Percentiles rank a stretch among this genome's conserved stretches.
Conservation (phyloP, 2,329 filamentous ascomycete species). For the Clarireedia sp. region DNA sequence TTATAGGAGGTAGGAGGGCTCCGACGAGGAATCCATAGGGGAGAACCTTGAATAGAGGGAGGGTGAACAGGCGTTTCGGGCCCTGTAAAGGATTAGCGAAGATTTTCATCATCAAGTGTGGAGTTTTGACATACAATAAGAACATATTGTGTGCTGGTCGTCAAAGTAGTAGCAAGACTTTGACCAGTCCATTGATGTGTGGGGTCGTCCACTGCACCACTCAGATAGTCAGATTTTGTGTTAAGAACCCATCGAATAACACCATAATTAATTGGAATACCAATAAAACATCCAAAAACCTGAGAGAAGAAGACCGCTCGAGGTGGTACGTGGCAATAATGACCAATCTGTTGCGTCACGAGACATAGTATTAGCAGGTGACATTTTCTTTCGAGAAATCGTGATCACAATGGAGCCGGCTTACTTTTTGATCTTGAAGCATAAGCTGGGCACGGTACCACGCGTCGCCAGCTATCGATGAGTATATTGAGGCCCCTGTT, state of each 20-base stretch:
- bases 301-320: conserved; percentile 53
- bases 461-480: conserved; percentile 51
- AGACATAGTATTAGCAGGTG: too few species aligned
- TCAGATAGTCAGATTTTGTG: conserved; percentile 47
- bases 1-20: conserved; percentile 36
- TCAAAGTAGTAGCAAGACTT: conserved; percentile 41
- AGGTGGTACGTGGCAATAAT: conserved; percentile 55
- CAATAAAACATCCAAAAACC: conserved; percentile 49
- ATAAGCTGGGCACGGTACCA: conserved; percentile 53
- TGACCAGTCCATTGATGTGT: conserved; percentile 56
- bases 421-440: conserved; percentile 49
- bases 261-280: conserved; percentile 53
- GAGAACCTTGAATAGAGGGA: conserved; percentile 39
- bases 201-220: conserved; percentile 42
- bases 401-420: too few species aligned
- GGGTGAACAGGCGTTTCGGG: conserved; percentile 41
- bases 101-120: not conserved
- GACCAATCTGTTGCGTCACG: conserved; percentile 37
- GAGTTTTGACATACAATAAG: conserved; percentile 36
- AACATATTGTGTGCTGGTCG: conserved; percentile 51
- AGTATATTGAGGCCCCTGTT: conserved; percentile 49
- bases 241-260: conserved; percentile 53
- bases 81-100: conserved; percentile 26
- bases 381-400: too few species aligned
- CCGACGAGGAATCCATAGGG: conserved; percentile 48